Evolutionary conservation across 2,329 filamentous ascomycete genomes (phyloP).

Genomic region (Cryphonectria radicalis): DNA sequence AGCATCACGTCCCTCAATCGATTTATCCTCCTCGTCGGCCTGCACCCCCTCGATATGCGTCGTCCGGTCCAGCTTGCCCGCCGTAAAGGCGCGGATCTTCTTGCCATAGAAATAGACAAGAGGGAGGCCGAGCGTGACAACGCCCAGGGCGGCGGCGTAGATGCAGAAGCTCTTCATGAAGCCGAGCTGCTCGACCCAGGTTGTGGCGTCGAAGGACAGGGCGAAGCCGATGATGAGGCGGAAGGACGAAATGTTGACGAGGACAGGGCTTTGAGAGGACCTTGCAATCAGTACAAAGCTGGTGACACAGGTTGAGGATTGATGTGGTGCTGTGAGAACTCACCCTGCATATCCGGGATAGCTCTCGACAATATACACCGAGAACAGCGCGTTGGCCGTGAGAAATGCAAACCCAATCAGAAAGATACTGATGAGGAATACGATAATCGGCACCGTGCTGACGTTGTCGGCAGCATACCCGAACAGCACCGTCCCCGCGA

Average conservation of each 20-base stretch:
- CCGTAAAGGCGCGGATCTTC: slow-evolving; percentile 25
- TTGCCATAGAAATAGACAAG: slow-evolving; percentile 32
- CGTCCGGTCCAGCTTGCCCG: slow-evolving; percentile 22
- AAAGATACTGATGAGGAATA: slow-evolving; percentile 34
- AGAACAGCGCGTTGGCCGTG: slow-evolving; percentile 33
- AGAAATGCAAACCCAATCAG: slow-evolving; percentile 33
- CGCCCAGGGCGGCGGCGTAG: slow-evolving; percentile 28
- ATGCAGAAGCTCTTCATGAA: slow-evolving; percentile 29
- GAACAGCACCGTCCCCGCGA: slow-evolving; percentile 34
- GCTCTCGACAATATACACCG: slow-evolving; percentile 35
- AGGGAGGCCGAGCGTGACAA: slow-evolving; percentile 27
- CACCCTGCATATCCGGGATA: slow-evolving; percentile 29
- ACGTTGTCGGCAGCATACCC: slow-evolving; percentile 34
- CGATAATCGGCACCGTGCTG: slow-evolving; percentile 28
- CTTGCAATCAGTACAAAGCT: background rate
- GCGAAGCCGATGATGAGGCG: slow-evolving; percentile 33
- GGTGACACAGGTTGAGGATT: background rate
- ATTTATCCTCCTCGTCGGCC: background rate
- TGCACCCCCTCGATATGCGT: background rate
- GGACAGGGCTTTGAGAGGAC: slow-evolving; percentile 31
- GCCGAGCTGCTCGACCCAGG: slow-evolving; percentile 31
- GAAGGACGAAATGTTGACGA: slow-evolving; percentile 33
- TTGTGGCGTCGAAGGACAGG: slow-evolving; percentile 30
- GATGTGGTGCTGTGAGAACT: slow-evolving; percentile 8
- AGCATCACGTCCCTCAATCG: background rate